Conservation (phyloP, 2,329 filamentous ascomycete genomes). For the Fusarium albosuccineum region DNA sequence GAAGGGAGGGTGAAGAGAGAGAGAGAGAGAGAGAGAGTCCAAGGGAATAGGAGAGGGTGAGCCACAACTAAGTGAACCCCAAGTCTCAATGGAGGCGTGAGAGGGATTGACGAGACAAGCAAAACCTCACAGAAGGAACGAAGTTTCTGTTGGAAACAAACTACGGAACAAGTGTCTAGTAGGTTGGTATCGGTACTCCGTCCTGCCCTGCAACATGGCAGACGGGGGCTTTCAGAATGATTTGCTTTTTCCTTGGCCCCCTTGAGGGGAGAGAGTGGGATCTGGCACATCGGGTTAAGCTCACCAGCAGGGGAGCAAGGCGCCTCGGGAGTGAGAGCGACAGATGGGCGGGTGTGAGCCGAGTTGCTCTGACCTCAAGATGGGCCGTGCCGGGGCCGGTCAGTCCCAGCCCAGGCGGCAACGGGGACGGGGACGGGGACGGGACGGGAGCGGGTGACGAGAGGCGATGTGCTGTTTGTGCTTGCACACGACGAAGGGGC, state of each 20-base stretch:
- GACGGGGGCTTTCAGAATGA: constrained; percentile 35
- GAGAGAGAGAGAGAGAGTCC: constrained; percentile 18
- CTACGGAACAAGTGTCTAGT: constrained; percentile 35
- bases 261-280: constrained; percentile 43
- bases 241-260: constrained; percentile 45
- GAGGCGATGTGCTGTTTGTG: constrained; percentile 35
- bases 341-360: constrained; percentile 35
- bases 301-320: constrained; percentile 29
- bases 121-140: constrained; percentile 44
- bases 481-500: constrained; percentile 16
- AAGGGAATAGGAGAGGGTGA: constrained; percentile 30
- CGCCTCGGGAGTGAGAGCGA: constrained; percentile 25
- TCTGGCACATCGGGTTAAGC: constrained; percentile 45
- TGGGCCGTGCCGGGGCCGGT: constrained; percentile 43
- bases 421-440: constrained; percentile 21
- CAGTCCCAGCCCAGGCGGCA: constrained; percentile 31
- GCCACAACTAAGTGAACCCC: constrained; percentile 37
- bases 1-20: constrained; percentile 11
- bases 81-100: constrained; percentile 28
- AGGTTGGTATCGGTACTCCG: constrained; percentile 18
- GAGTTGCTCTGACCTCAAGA: constrained; percentile 34
- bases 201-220: constrained; percentile 37
- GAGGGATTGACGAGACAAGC: constrained; percentile 45
- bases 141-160: constrained; percentile 41
- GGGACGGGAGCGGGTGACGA: constrained; percentile 41